phyloP scores from a whole-genome alignment of 163 green algal species.

The Chlorella variabilis region DNA sequence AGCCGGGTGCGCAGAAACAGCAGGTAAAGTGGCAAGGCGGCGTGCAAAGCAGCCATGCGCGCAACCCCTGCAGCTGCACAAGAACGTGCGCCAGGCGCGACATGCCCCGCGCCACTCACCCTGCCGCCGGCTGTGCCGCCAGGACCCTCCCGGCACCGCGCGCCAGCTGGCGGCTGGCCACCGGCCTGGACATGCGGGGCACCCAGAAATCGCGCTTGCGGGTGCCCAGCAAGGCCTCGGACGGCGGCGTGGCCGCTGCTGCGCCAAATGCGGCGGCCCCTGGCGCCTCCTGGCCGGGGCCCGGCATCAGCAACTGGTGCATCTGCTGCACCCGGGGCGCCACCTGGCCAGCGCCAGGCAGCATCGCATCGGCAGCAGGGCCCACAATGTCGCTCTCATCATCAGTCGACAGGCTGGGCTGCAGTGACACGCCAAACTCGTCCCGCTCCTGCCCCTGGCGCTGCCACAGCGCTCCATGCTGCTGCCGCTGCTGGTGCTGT shows the following conservation, averaged over 20 bases:
- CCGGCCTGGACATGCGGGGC: not conserved
- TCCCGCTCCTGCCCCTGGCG: not conserved
- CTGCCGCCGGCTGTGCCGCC: not conserved
- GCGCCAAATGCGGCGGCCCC: not conserved
- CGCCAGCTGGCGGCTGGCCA: not conserved
- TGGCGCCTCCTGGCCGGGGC: not conserved
- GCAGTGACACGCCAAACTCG: constrained; percentile 27
- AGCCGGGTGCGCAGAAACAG: too few species aligned
- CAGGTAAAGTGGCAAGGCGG: too few species aligned
- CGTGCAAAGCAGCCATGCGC: too few species aligned
- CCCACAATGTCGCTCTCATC: constrained; percentile 1
- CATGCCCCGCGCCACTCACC: too few species aligned
- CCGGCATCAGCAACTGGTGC: not conserved
- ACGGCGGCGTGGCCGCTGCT: not conserved
- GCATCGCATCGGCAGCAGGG: not conserved
- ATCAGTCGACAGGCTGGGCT: constrained; percentile 37
- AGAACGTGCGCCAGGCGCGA: too few species aligned
- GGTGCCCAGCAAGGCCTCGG: constrained; percentile 7
- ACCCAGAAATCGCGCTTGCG: constrained; percentile 16
- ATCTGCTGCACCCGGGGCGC: not conserved
- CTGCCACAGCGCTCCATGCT: not conserved
- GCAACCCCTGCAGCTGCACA: too few species aligned
- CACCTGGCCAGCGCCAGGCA: not conserved
- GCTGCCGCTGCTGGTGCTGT: not conserved
- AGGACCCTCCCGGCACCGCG: too few species aligned